A percentile compares a stretch with the other conserved stretches of the same genome.
Evolutionary conservation across 164 flowering plant species (phyloP).

Genomic region (Tinospora cordifolia): DNA sequence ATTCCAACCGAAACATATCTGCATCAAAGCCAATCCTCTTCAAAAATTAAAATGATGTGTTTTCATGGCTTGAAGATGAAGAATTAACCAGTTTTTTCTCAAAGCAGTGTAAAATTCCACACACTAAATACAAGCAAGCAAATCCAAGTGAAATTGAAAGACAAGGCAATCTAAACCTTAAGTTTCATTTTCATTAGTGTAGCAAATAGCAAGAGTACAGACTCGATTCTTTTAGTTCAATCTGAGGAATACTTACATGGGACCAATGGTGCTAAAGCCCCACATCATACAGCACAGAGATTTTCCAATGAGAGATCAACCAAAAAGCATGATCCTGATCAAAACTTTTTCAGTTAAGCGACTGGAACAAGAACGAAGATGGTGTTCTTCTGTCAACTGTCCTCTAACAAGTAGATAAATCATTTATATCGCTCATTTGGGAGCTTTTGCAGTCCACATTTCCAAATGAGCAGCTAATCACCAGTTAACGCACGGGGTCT

Average conservation of each 20-base stretch:
- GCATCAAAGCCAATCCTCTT: neutral
- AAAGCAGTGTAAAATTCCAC: neutral
- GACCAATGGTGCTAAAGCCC: no score
- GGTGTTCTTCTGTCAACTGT: neutral
- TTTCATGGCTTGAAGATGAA: neutral
- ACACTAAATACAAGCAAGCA: neutral
- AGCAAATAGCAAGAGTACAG: neutral
- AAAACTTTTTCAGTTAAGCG: neutral
- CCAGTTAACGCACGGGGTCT: slow-evolving; percentile 82
- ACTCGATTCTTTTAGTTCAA: no score
- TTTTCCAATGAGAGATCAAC: no score
- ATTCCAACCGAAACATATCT: neutral
- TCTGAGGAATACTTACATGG: neutral
- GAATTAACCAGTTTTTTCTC: neutral
- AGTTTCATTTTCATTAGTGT: neutral
- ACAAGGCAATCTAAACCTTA: neutral
- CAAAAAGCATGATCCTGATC: no score
- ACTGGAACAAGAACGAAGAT: slow-evolving; percentile 6
- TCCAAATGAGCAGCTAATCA: slow-evolving; percentile 29
- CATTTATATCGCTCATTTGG: neutral
- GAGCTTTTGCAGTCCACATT: neutral
- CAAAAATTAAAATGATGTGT: neutral
- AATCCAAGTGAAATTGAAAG: neutral
- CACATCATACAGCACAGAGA: no score
- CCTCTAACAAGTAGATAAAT: neutral